Conservation (phyloP, 306 rosid species). For the Hippophae gyantsensis region DNA sequence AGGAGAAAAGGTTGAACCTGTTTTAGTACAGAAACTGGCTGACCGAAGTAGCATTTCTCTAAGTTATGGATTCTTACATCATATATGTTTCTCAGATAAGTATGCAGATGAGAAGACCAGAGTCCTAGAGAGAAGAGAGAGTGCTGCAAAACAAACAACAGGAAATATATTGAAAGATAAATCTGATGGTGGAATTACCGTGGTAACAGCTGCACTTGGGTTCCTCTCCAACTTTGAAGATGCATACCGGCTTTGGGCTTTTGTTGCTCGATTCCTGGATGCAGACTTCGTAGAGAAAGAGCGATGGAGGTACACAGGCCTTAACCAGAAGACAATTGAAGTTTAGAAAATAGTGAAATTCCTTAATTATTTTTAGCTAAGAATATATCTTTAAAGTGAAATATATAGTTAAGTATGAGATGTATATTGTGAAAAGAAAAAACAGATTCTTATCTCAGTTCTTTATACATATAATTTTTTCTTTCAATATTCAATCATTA, state of each 20-base stretch:
- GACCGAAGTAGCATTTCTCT: conserved; percentile 76
- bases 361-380: conserved; percentile 7
- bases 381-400: no score
- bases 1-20: conserved; percentile 83
- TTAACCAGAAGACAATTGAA: conserved; percentile 69
- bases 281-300: conserved; percentile 95
- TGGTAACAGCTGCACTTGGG: conserved; percentile 83
- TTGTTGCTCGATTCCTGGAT: conserved; percentile 81
- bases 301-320: conserved; percentile 87
- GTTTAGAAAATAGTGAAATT: conserved; percentile 20
- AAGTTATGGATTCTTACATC: conserved; percentile 58
- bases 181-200: conserved; percentile 49
- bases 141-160: conserved; percentile 18
- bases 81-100: conserved; percentile 72
- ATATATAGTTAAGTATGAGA: no score
- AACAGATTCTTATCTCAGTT: no score
- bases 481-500: no score
- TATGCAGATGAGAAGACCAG: conserved; percentile 50
- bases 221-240: conserved; percentile 76
- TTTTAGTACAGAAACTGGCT: conserved; percentile 83
- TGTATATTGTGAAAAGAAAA: no score
- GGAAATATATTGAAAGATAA: conserved; percentile 28
- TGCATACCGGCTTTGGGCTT: conserved; percentile 70
- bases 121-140: conserved; percentile 40
- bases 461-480: no score